A percentile compares a stretch with the other conserved stretches of the same genome.
These are phyloP conservation scores for Dothidotthia symphoricarpi DNA, from an alignment of 2,329 filamentous ascomycete genomes.

Conservation along the genomic window DNA sequence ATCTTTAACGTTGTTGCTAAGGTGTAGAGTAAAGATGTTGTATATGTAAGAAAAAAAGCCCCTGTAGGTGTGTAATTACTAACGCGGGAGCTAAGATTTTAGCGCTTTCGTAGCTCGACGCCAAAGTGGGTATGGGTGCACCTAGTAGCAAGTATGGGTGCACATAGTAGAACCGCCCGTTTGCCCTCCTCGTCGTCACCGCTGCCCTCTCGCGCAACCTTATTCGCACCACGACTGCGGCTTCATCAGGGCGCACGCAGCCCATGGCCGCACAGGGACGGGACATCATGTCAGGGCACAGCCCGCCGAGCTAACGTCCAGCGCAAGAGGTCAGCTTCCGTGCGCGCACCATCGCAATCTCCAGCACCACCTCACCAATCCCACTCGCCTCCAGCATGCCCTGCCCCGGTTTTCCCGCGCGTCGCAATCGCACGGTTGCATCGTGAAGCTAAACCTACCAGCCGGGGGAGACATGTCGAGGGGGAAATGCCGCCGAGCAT, in stretches of 20 bases:
- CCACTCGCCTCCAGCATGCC: conserved; percentile 5
- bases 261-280: conserved; percentile 2
- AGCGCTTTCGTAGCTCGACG: not conserved
- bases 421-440: conserved; percentile 9
- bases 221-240: conserved; percentile 4
- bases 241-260: conserved; percentile 1
- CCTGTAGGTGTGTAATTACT: no score
- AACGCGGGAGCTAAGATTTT: no score
- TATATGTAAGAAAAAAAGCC: no score
- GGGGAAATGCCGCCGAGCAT: conserved; percentile 4
- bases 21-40: no score
- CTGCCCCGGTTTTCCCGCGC: conserved; percentile 8
- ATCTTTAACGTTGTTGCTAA: no score
- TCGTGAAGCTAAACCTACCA: no score
- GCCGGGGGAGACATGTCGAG: no score
- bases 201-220: conserved; percentile 5
- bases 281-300: no score
- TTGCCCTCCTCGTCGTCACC: conserved; percentile 12
- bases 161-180: no score
- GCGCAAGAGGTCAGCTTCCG: conserved; percentile 3
- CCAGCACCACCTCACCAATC: not conserved
- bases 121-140: conserved; percentile 6
- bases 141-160: no score
- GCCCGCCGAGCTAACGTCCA: no score
- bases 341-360: conserved; percentile 11